Conservation (phyloP, 805 yeast genomes). For the Gaillardinia entomophila region DNA sequence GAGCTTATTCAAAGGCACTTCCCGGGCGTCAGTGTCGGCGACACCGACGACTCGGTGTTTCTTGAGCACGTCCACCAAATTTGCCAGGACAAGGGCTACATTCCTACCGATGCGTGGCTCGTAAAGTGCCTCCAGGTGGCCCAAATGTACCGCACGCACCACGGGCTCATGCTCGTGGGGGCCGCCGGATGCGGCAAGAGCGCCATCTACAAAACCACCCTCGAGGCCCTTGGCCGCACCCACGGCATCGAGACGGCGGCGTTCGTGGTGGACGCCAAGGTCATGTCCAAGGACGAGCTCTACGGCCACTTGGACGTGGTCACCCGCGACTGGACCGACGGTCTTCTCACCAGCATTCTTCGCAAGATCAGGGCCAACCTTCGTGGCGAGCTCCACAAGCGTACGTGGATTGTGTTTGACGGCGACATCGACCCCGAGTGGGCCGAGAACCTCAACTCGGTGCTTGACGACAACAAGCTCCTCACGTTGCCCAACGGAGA, state of each 20-base stretch:
- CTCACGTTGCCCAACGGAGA: slow-evolving; percentile 90
- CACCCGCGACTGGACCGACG: slow-evolving; percentile 92
- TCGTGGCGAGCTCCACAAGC: slow-evolving; percentile 51
- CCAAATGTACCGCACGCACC: slow-evolving; percentile 57
- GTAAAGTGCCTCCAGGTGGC: slow-evolving; percentile 55
- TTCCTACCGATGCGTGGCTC: slow-evolving; percentile 38
- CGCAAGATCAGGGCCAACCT: slow-evolving; percentile 51
- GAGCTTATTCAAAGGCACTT: slow-evolving; percentile 17
- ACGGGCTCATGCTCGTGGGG: slow-evolving; percentile 82
- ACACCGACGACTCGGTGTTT: slow-evolving; percentile 20
- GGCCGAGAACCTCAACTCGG: slow-evolving; percentile 88
- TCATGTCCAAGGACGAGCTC: slow-evolving; percentile 55
- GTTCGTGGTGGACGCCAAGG: slow-evolving; percentile 68
- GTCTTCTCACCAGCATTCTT: slow-evolving; percentile 64
- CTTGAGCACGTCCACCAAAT: slow-evolving; percentile 13
- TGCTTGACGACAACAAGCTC: slow-evolving; percentile 78
- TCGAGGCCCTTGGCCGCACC: slow-evolving; percentile 35
- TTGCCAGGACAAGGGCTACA: slow-evolving; percentile 26
- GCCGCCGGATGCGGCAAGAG: slow-evolving; percentile 72
- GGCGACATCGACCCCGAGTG: slow-evolving; percentile 93
- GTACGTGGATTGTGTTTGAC: slow-evolving; percentile 79
- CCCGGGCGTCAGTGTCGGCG: slow-evolving; percentile 12
- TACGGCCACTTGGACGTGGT: slow-evolving; percentile 69
- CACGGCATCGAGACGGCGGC: slow-evolving; percentile 32
- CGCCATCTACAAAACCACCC: slow-evolving; percentile 41